phyloP scores from a whole-genome alignment of 169 alveolate genomes.

The Eimeria sp. region DNA sequence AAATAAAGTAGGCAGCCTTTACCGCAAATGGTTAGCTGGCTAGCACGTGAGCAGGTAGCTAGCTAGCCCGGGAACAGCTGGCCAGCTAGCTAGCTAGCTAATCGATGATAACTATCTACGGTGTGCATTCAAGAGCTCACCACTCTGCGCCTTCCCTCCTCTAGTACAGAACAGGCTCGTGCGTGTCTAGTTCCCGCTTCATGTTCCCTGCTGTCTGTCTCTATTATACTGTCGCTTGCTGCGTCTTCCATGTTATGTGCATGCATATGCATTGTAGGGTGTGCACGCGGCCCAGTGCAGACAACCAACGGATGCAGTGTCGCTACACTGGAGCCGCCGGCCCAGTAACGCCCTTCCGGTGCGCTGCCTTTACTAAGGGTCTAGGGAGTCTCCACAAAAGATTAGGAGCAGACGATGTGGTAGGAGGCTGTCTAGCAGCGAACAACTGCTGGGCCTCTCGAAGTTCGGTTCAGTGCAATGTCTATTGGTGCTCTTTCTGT shows the following conservation, averaged over 20 bases:
- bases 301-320: background rate
- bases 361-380: background rate
- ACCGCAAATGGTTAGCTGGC: too few species aligned
- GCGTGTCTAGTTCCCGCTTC: too few species aligned
- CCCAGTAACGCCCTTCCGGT: background rate
- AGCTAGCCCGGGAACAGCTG: background rate
- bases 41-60: too few species aligned
- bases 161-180: too few species aligned
- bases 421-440: background rate
- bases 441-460: background rate
- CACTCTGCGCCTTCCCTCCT: too few species aligned
- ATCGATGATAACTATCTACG: background rate
- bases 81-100: too few species aligned
- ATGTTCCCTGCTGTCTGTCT: background rate
- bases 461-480: background rate
- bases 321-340: background rate
- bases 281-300: background rate
- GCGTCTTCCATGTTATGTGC: background rate
- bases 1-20: too few species aligned
- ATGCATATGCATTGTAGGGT: background rate
- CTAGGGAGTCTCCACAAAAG: background rate
- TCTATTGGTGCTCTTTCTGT: background rate
- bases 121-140: background rate
- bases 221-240: background rate
- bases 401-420: background rate